These are phyloP conservation scores for Talaromyces marneffei DNA, from an alignment of 2,329 filamentous ascomycete species.

Conservation along the genomic window DNA sequence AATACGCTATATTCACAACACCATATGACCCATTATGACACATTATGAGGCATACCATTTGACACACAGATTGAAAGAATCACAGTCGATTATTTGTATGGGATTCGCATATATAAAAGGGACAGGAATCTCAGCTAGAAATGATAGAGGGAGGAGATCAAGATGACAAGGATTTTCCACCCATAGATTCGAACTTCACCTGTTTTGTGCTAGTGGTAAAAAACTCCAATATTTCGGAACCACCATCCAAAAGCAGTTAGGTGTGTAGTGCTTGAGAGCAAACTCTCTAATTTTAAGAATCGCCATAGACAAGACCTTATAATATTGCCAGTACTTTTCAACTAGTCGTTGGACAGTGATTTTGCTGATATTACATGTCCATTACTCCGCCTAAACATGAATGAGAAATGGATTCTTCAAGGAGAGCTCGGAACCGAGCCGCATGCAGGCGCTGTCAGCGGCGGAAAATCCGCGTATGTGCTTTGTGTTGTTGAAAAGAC, in stretches of 20 bases:
- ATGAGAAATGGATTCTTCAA: conserved; percentile 23
- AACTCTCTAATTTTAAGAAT: background rate
- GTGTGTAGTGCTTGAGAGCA: background rate
- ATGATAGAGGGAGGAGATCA: too few species aligned
- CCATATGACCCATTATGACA: too few species aligned
- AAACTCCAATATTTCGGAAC: too few species aligned
- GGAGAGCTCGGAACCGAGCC: conserved; percentile 28
- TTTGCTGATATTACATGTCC: background rate
- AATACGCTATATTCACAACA: too few species aligned
- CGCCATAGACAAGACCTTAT: background rate
- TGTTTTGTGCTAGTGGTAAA: too few species aligned
- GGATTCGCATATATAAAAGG: too few species aligned
- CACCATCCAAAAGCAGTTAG: background rate
- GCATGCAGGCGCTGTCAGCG: conserved; percentile 41
- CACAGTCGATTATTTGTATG: too few species aligned
- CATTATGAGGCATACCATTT: too few species aligned
- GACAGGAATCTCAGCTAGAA: too few species aligned
- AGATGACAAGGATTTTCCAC: too few species aligned
- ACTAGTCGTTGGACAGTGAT: background rate
- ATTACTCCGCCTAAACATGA: background rate
- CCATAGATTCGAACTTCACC: too few species aligned
- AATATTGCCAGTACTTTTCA: background rate
- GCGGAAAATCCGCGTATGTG: conserved; percentile 45
- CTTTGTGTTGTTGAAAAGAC: background rate
- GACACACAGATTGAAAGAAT: too few species aligned